Percentiles rank a stretch among this genome's conserved stretches.
phyloP scores from a whole-genome alignment of 192 early-diverging fungal species.

The Umbelopsis sp. region DNA sequence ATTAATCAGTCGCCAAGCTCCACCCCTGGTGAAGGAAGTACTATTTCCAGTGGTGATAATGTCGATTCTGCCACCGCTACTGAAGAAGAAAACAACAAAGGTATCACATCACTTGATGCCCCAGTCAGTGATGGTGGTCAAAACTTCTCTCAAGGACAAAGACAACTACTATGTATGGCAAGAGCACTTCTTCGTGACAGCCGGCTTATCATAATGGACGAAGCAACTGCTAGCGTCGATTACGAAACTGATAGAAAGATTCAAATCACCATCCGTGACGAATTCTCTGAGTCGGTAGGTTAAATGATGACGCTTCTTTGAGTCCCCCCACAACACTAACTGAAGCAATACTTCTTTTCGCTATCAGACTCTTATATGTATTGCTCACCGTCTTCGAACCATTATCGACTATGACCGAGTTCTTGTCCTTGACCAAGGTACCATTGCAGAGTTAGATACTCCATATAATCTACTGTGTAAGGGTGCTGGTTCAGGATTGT shows the following conservation, averaged over 20 bases:
- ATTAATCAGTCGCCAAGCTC: background rate
- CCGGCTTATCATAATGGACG: slow-evolving; percentile 78
- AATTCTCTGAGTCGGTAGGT: slow-evolving; percentile 53
- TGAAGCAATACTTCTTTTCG: background rate
- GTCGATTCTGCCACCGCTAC: slow-evolving; percentile 32
- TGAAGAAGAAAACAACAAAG: background rate
- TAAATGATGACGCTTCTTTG: no score
- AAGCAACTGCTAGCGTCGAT: slow-evolving; percentile 91
- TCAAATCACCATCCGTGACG: slow-evolving; percentile 80
- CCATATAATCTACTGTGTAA: slow-evolving; percentile 70
- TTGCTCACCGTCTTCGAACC: slow-evolving; percentile 86
- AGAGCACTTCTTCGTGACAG: slow-evolving; percentile 67
- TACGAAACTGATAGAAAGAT: slow-evolving; percentile 82
- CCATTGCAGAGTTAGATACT: slow-evolving; percentile 58
- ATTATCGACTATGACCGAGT: slow-evolving; percentile 74
- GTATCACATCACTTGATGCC: slow-evolving; percentile 38
- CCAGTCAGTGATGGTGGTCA: slow-evolving; percentile 71
- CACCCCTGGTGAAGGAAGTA: slow-evolving; percentile 1
- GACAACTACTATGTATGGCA: slow-evolving; percentile 71
- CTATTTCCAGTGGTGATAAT: background rate
- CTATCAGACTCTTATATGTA: slow-evolving; percentile 76
- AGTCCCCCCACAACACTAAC: no score
- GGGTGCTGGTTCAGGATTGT: slow-evolving; percentile 45
- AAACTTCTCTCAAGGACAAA: slow-evolving; percentile 75
- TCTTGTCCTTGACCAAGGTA: slow-evolving; percentile 53